Conservation (phyloP, 306 rosid genomes). For the Lathyrus aphaca region DNA sequence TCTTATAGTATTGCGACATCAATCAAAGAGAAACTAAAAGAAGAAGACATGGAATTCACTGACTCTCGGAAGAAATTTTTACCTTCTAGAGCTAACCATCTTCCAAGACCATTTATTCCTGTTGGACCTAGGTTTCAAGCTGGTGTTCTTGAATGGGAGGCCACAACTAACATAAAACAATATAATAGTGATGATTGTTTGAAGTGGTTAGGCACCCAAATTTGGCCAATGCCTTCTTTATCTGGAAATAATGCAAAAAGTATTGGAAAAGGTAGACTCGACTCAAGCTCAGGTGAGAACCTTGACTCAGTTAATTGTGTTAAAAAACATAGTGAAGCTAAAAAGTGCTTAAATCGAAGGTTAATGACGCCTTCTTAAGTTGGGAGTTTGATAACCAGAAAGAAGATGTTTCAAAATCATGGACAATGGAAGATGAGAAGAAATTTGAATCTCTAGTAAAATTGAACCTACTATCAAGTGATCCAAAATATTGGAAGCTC, state of each 20-base stretch:
- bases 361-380: slow-evolving; percentile 37
- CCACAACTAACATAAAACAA: neutral
- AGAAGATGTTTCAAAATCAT: slow-evolving; percentile 46
- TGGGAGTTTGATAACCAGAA: slow-evolving; percentile 57
- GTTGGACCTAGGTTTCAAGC: slow-evolving; percentile 59
- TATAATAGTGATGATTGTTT: slow-evolving; percentile 23
- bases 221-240: slow-evolving; percentile 35
- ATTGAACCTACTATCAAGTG: neutral
- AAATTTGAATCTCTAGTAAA: slow-evolving; percentile 40
- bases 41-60: slow-evolving; percentile 31
- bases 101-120: slow-evolving; percentile 43
- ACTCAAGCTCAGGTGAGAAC: slow-evolving; percentile 37
- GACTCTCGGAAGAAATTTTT: neutral
- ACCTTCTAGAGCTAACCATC: neutral
- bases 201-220: slow-evolving; percentile 45
- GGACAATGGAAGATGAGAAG: slow-evolving; percentile 42
- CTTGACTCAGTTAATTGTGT: slow-evolving; percentile 46
- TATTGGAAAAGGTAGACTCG: slow-evolving; percentile 43
- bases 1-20: neutral
- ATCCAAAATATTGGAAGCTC: slow-evolving; percentile 42
- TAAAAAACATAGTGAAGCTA: slow-evolving; percentile 39
- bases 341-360: slow-evolving; percentile 34
- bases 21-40: slow-evolving; percentile 17
- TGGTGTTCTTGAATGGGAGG: slow-evolving; percentile 45
- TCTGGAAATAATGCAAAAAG: slow-evolving; percentile 11